Evolutionary conservation across 495 filamentous ascomycete genomes (phyloP), one percentile per base, ranked within the genome.

Genomic region (Penicillium argentinense): DNA sequence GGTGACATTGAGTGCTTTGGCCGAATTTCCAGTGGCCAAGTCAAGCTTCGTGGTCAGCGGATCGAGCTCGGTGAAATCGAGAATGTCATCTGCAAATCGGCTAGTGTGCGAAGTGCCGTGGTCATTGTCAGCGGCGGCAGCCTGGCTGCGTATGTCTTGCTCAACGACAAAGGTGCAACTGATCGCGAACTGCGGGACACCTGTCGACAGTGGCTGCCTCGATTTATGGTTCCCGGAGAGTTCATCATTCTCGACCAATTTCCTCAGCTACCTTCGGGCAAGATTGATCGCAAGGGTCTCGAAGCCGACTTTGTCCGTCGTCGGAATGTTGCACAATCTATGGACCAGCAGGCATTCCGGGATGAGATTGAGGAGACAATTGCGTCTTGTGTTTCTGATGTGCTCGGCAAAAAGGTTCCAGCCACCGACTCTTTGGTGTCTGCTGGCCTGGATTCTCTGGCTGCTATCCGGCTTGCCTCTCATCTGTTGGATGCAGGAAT

Each of bases 11-110:
- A 95, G 56, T 91, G 84, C 58, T 73, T 91, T 17, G 91, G 91
- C 0, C 81, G 91, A 18, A 84, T 95, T 14, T 70, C 75, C 6
- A 76, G 77, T 14, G 87, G 87, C 3, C 89, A 95, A 59, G 80
- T 95, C 12, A 95, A 95, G 57, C 68, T 95, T 5, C 75, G 87
- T 17, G 89, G 89, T 2, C 89, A 92, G 59, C 71, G 89, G 36
- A 74, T 95, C 21, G 89, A 95, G 54, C 80, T 95, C 1, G 89
- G 88, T 1, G 89, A 95, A 58, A 75, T 93, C 9, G 90, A 95
- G 55, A 79, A 87, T 43, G 81, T 79, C 12, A 74, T 86, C 4
- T 62, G 80, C 40, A 74, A 76, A 49, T 68, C 78, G 1, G 58
- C 71, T 1, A 75, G 73, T 4, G 74, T 81, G 14, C 69, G 66